Conservation (phyloP, 257 asterid genomes). For the Lycium barbarum region DNA sequence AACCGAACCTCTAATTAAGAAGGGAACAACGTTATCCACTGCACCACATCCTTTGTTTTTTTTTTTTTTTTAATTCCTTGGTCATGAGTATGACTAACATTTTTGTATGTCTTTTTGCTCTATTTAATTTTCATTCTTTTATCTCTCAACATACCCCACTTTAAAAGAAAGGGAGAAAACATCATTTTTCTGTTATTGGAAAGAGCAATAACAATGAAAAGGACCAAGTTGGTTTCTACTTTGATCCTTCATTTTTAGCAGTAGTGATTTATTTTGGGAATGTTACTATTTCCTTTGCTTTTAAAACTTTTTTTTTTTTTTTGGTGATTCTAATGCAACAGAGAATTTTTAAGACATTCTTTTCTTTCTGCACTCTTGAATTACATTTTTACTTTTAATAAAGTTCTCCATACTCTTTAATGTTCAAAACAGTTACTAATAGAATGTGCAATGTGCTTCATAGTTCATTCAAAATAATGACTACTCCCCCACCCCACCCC, state of each 20-base stretch:
- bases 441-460: neutral
- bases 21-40: too few relatives aligned
- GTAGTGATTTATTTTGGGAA: neutral
- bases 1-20: too few relatives aligned
- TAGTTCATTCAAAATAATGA: too few relatives aligned
- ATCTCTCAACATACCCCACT: neutral
- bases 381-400: neutral
- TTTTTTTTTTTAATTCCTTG: neutral
- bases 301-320: neutral
- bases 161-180: neutral
- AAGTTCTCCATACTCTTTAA: neutral
- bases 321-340: neutral
- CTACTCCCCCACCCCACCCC: too few relatives aligned
- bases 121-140: neutral
- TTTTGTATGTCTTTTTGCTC: neutral
- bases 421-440: neutral
- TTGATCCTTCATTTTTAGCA: neutral
- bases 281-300: neutral
- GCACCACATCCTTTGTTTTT: too few relatives aligned
- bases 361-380: neutral
- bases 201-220: constrained; percentile 24
- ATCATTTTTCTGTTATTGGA: constrained; percentile 14
- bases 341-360: neutral
- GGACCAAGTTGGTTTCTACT: constrained; percentile 19
- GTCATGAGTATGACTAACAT: neutral